phyloP scores from a whole-genome alignment of 495 filamentous ascomycete species.

The Penicillium nucicola region DNA sequence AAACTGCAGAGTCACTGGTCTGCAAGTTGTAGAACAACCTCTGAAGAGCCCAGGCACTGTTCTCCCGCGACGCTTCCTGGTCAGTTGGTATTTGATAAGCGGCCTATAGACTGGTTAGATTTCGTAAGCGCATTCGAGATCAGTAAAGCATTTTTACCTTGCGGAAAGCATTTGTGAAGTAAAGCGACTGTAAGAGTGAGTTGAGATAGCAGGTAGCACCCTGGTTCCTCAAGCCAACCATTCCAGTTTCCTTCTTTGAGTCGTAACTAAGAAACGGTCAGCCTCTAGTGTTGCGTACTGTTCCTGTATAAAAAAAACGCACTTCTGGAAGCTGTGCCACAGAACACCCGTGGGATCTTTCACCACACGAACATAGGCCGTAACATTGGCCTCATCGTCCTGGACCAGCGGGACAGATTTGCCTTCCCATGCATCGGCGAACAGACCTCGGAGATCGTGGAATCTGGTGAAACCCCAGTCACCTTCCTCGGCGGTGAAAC shows the following conservation, averaged over 20 bases:
- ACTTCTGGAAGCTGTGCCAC: slow-evolving; percentile 98
- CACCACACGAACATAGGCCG: slow-evolving; percentile 88
- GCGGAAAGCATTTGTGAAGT: slow-evolving; percentile 95
- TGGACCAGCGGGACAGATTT: slow-evolving; percentile 76
- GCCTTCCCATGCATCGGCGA: slow-evolving; percentile 66
- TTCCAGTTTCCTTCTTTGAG: slow-evolving; percentile 97
- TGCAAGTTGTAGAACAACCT: slow-evolving; percentile 93
- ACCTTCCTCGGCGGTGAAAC: slow-evolving; percentile 93
- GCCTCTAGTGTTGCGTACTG: neutral
- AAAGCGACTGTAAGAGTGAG: slow-evolving; percentile 92
- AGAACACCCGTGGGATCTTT: slow-evolving; percentile 98
- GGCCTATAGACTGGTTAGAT: slow-evolving; percentile 53
- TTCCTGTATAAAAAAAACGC: slow-evolving; percentile 14
- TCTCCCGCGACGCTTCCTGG: slow-evolving; percentile 70
- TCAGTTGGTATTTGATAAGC: slow-evolving; percentile 95
- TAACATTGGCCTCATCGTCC: slow-evolving; percentile 80
- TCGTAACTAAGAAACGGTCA: slow-evolving; percentile 63
- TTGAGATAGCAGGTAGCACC: slow-evolving; percentile 98
- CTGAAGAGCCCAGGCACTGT: slow-evolving; percentile 92
- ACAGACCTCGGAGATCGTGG: slow-evolving; percentile 78
- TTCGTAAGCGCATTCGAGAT: neutral
- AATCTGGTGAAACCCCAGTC: slow-evolving; percentile 99
- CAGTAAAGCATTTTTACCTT: slow-evolving; percentile 55
- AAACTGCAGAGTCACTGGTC: slow-evolving; percentile 73
- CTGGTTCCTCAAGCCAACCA: slow-evolving; percentile 95